Evolutionary conservation across 1,284 basidiomycete species (phyloP).

Genomic region (Ustilago trichophora): DNA sequence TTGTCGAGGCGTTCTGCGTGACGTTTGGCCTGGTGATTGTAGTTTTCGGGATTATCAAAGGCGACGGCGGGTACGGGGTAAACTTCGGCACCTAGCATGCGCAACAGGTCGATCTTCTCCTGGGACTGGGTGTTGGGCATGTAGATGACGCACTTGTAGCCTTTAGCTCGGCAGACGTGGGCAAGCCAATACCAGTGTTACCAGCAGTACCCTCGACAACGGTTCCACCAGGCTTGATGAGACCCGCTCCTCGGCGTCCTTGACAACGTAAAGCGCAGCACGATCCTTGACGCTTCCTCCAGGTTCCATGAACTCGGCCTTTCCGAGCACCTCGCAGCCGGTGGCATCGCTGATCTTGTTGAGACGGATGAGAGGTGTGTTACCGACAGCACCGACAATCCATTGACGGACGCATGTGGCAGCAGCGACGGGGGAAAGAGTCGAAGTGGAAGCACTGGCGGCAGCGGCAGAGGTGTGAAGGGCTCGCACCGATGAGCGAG

Average conservation of each 20-base stretch:
- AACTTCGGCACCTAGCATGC: constrained; percentile 96
- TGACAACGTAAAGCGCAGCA: constrained; percentile 88
- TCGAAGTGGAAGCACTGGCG: constrained; percentile 24
- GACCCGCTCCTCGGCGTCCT: constrained; percentile 84
- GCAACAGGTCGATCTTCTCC: constrained; percentile 96
- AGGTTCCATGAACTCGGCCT: constrained; percentile 98
- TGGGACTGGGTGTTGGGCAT: constrained; percentile 95
- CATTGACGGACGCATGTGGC: constrained; percentile 69
- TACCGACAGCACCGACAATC: constrained; percentile 91
- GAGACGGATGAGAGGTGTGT: constrained; percentile 80
- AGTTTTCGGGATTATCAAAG: constrained; percentile 94
- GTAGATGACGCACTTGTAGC: constrained; percentile 99
- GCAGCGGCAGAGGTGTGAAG: constrained; percentile 22
- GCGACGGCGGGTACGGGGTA: constrained; percentile 94
- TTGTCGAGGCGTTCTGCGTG: constrained; percentile 85
- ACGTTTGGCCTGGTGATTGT: constrained; percentile 96
- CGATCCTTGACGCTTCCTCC: constrained; percentile 99
- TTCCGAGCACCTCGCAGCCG: constrained; percentile 89
- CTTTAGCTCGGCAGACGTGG: constrained; percentile 86
- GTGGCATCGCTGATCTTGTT: constrained; percentile 81
- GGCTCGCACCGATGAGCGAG: constrained; percentile 28
- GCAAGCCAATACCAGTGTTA: constrained; percentile 99
- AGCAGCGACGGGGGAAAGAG: constrained; percentile 45
- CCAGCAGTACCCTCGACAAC: constrained; percentile 98
- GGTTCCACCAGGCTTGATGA: constrained; percentile 86